A percentile compares a stretch with the other conserved stretches of the same genome.
These are phyloP conservation scores for Penicillium antarcticum DNA, from an alignment of 495 filamentous ascomycete species.

Conservation along the genomic window DNA sequence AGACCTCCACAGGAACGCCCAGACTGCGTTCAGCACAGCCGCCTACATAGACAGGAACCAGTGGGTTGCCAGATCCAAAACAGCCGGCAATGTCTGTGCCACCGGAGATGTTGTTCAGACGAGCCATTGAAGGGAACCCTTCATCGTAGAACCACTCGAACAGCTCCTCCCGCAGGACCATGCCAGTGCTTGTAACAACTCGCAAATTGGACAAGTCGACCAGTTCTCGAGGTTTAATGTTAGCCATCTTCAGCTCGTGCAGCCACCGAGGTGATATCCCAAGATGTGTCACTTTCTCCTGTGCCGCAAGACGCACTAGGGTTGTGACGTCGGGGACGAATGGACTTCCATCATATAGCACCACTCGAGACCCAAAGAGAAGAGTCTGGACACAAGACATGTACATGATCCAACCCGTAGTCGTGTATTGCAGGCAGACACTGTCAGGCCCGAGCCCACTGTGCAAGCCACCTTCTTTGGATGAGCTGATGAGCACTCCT, in stretches of 20 bases:
- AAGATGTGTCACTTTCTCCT: conserved; percentile 56
- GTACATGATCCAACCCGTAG: conserved; percentile 88
- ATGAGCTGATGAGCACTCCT: conserved; percentile 26
- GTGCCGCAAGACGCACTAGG: conserved; percentile 55
- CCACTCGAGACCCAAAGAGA: conserved; percentile 50
- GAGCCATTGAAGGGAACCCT: conserved; percentile 63
- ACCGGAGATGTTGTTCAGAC: conserved; percentile 71
- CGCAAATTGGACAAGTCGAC: conserved; percentile 57
- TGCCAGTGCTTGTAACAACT: conserved; percentile 66
- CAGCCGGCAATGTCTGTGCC: conserved; percentile 76
- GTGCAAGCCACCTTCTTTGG: conserved; percentile 63
- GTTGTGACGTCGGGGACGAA: conserved; percentile 62
- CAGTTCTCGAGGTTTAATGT: conserved; percentile 55
- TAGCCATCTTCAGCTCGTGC: conserved; percentile 60
- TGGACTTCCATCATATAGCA: conserved; percentile 77
- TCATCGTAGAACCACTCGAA: conserved; percentile 82
- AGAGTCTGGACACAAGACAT: conserved; percentile 52
- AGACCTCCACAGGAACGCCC: conserved; percentile 64
- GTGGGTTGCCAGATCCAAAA: conserved; percentile 64
- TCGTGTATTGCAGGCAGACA: conserved; percentile 56
- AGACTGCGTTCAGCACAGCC: conserved; percentile 63
- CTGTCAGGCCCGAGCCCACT: conserved; percentile 44
- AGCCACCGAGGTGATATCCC: conserved; percentile 75
- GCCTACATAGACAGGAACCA: conserved; percentile 69
- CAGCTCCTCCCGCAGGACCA: conserved; percentile 69